These are phyloP conservation scores for Fusarium sterilihyphosum DNA, from an alignment of 2,329 filamentous ascomycete species.

Conservation along the genomic window DNA sequence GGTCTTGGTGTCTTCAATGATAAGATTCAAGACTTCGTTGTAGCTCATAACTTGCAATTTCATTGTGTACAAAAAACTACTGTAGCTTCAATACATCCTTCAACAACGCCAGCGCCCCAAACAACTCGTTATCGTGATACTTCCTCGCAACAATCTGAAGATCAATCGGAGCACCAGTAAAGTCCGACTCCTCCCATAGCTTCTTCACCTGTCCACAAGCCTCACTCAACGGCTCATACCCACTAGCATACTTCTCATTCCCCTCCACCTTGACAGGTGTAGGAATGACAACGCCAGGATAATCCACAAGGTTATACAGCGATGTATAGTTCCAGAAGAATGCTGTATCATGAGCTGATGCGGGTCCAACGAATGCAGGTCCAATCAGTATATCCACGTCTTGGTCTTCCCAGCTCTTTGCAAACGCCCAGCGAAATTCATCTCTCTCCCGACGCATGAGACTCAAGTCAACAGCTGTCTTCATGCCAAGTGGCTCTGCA, in stretches of 20 bases:
- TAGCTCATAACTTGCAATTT: not conserved
- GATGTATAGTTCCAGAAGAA: slow-evolving; percentile 71
- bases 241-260: not conserved
- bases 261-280: slow-evolving; percentile 43
- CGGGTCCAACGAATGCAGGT: slow-evolving; percentile 1
- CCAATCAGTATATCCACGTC: slow-evolving; percentile 8
- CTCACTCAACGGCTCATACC: not conserved
- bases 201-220: not conserved
- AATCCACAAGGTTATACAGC: slow-evolving; percentile 74
- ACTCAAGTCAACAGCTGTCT: not conserved
- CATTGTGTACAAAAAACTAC: not conserved
- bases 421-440: not conserved
- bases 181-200: not conserved
- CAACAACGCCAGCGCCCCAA: not conserved
- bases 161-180: not conserved
- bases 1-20: accelerated
- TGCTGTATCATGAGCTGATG: slow-evolving; percentile 24
- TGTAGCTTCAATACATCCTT: not conserved
- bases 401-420: not conserved
- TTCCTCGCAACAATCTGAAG: slow-evolving; percentile 8
- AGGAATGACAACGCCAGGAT: slow-evolving; percentile 68
- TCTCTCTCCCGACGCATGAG: not conserved
- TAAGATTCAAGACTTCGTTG: accelerated
- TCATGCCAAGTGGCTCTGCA: not conserved
- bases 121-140: slow-evolving; percentile 2